A percentile compares a stretch with the other conserved stretches of the same genome.
phyloP scores from a whole-genome alignment of 2,329 filamentous ascomycete genomes.

The Alternaria hordeiaustralica region DNA sequence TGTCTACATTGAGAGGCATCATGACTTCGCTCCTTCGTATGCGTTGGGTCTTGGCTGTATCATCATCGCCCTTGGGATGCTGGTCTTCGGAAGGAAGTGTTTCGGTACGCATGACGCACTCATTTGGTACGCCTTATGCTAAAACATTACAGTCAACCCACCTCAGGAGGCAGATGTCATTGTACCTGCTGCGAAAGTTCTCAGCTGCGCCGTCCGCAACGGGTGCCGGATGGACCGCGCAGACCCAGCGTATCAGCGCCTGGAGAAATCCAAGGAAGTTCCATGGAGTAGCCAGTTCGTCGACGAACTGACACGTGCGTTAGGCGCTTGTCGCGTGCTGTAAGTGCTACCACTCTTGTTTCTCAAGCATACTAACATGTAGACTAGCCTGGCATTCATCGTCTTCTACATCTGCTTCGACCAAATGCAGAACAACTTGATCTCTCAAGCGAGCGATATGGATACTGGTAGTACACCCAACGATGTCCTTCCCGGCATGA shows the following conservation, averaged over 20 bases:
- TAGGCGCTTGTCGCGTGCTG: slow-evolving; percentile 43
- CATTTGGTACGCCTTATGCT: neutral
- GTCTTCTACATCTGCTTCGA: slow-evolving; percentile 48
- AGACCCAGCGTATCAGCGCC: slow-evolving; percentile 33
- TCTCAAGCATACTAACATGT: neutral
- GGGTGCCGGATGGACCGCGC: slow-evolving; percentile 36
- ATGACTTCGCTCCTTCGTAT: slow-evolving; percentile 72
- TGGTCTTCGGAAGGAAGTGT: slow-evolving; percentile 45
- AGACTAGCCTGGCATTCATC: slow-evolving; percentile 34
- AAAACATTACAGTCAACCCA: slow-evolving; percentile 8
- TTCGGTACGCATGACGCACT: neutral
- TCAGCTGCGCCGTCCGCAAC: slow-evolving; percentile 35
- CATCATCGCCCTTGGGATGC: slow-evolving; percentile 64
- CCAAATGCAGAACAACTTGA: slow-evolving; percentile 49
- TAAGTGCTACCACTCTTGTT: neutral
- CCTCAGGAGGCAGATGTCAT: slow-evolving; percentile 33
- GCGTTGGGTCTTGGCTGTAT: slow-evolving; percentile 69
- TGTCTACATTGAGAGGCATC: slow-evolving; percentile 70
- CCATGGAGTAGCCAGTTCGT: slow-evolving; percentile 37
- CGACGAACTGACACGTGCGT: slow-evolving; percentile 35
- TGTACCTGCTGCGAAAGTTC: slow-evolving; percentile 32
- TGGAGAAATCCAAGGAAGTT: slow-evolving; percentile 26
- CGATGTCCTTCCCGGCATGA: slow-evolving; percentile 43
- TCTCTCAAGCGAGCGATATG: slow-evolving; percentile 49
- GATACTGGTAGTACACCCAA: slow-evolving; percentile 41